Evolutionary conservation across 2,329 filamentous ascomycete species (phyloP).

Genomic region (Cladophialophora yegresii): DNA sequence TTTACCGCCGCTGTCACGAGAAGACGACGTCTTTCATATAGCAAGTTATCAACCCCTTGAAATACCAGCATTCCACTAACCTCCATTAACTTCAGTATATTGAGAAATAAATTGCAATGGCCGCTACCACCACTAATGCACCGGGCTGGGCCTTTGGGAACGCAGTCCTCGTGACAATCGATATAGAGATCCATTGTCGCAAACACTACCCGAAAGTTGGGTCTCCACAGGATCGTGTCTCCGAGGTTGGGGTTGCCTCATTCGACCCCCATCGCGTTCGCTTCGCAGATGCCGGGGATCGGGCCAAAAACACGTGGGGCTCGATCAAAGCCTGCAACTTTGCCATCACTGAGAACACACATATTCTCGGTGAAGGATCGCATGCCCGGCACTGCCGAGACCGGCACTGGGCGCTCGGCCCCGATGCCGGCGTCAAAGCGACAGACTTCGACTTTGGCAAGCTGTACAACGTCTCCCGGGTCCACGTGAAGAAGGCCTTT

Average conservation of each 20-base stretch:
- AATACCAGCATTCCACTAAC: too few relatives aligned
- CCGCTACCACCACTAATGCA: too few relatives aligned
- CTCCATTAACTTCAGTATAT: too few relatives aligned
- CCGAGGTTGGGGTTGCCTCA: background rate
- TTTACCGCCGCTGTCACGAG: too few relatives aligned
- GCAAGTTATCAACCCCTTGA: too few relatives aligned
- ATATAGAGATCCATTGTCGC: background rate
- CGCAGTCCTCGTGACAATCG: background rate
- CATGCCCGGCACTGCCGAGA: too few relatives aligned
- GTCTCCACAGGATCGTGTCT: background rate
- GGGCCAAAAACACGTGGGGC: background rate
- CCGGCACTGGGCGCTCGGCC: background rate
- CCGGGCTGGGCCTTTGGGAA: background rate
- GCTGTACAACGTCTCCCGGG: background rate
- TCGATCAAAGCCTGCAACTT: background rate
- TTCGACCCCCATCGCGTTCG: background rate
- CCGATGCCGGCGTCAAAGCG: background rate
- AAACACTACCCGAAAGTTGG: background rate
- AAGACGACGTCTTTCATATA: too few relatives aligned
- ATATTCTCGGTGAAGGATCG: background rate
- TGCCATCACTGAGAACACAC: background rate
- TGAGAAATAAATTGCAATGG: too few relatives aligned
- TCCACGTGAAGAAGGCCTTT: background rate
- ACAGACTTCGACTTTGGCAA: background rate
- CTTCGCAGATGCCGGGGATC: background rate